These are phyloP conservation scores for Tulasnella calospora DNA, from an alignment of 768 basidiomycete genomes.

Conservation along the genomic window DNA sequence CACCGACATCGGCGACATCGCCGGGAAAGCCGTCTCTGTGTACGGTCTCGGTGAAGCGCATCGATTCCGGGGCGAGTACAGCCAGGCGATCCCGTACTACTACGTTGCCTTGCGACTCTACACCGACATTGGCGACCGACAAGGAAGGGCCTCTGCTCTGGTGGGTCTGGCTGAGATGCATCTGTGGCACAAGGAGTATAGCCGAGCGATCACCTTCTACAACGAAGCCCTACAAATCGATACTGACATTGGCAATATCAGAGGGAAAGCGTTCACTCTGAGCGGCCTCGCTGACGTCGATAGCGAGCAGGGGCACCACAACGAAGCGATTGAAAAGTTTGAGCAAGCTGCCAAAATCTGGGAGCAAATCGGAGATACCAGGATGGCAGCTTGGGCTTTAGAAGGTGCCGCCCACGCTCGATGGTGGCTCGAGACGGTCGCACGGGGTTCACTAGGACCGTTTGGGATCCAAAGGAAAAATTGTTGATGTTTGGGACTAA, in stretches of 20 bases:
- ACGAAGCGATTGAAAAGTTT: not conserved
- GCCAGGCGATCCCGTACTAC: not conserved
- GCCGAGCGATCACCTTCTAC: not conserved
- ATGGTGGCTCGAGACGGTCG: too few relatives aligned
- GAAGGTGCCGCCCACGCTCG: too few relatives aligned
- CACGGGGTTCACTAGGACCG: too few relatives aligned
- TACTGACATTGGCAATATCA: not conserved
- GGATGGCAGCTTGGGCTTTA: too few relatives aligned
- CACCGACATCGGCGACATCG: not conserved
- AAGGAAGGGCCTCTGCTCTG: not conserved
- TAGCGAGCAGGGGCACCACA: not conserved
- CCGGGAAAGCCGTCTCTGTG: not conserved
- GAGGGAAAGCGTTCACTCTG: not conserved
- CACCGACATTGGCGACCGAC: not conserved
- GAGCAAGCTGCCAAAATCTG: not conserved
- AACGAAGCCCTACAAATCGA: not conserved
- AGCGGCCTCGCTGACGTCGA: not conserved
- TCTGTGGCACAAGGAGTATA: not conserved
- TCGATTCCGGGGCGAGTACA: not conserved
- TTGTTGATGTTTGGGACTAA: too few relatives aligned
- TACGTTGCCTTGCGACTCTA: not conserved
- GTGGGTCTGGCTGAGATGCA: not conserved
- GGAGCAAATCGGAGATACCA: not conserved
- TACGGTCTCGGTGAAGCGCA: not conserved
- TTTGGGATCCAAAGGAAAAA: too few relatives aligned